These are phyloP conservation scores for Parathielavia hyrcaniae DNA, from an alignment of 495 filamentous ascomycete genomes.

Conservation along the genomic window DNA sequence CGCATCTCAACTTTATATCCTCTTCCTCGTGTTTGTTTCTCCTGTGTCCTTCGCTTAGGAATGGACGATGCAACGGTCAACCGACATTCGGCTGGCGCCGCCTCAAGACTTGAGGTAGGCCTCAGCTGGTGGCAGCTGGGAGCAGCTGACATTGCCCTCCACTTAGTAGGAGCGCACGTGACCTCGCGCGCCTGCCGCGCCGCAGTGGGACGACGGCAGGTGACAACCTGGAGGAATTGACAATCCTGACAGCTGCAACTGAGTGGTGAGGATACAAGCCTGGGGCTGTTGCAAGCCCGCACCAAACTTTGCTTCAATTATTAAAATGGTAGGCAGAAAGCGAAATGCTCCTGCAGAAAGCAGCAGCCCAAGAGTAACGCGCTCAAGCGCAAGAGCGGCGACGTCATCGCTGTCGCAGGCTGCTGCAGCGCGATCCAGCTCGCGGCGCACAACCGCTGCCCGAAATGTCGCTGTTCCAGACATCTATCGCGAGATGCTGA, in stretches of 20 bases:
- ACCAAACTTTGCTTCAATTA: no score
- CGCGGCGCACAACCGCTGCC: neutral
- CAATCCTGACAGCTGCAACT: neutral
- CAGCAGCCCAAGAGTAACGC: conserved; percentile 15
- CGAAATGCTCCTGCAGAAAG: conserved; percentile 16
- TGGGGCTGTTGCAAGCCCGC: neutral
- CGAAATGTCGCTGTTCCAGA: conserved; percentile 10
- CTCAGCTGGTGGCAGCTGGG: no score
- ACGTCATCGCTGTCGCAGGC: neutral
- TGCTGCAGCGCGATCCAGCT: neutral
- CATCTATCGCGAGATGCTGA: conserved; percentile 23
- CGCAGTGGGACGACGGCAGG: neutral
- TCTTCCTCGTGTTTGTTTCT: neutral
- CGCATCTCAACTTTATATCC: neutral
- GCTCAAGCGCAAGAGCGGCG: conserved; percentile 13
- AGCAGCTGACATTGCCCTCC: no score
- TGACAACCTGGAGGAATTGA: neutral
- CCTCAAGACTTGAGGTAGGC: no score
- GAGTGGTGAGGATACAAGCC: neutral
- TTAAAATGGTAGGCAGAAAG: conserved; percentile 25
- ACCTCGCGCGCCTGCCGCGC: conserved; percentile 8
- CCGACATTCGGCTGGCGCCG: no score
- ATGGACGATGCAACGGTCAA: no score
- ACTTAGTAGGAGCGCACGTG: conserved; percentile 3
- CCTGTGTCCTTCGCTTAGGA: no score